A percentile compares a stretch with the other conserved stretches of the same genome.
These are phyloP conservation scores for bread wheat (Triticum aestivum) DNA, from an alignment of 176 grass and related monocot genomes.

Conservation along the genomic window DNA sequence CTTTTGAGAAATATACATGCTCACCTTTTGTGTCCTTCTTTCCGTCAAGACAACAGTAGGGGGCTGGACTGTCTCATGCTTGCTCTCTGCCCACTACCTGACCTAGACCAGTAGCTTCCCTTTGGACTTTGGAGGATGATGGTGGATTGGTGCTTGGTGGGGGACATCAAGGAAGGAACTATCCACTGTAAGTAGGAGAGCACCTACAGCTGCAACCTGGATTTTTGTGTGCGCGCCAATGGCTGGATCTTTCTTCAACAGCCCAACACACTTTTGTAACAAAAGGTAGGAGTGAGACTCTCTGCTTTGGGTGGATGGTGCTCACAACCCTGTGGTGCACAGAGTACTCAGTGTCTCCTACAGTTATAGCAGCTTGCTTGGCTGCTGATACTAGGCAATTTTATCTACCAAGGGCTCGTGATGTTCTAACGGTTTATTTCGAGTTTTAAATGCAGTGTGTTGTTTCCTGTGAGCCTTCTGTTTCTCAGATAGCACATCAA, in stretches of 20 bases:
- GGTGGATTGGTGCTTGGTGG: conserved; percentile 27
- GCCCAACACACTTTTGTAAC: background rate
- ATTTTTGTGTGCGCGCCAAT: background rate
- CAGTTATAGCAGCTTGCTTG: background rate
- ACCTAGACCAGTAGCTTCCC: conserved; percentile 3
- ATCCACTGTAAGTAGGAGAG: background rate
- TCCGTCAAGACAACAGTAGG: background rate
- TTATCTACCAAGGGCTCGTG: background rate
- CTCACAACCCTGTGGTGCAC: background rate
- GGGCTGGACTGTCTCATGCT: background rate
- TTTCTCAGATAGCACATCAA: background rate
- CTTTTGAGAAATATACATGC: conserved; percentile 6
- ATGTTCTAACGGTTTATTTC: background rate
- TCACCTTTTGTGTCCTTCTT: background rate
- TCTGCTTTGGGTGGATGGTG: background rate
- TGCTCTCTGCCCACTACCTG: background rate
- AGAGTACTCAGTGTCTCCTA: background rate
- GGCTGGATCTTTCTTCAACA: background rate
- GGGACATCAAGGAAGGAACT: conserved; percentile 6
- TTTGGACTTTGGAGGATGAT: conserved; percentile 34
- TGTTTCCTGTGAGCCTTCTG: background rate
- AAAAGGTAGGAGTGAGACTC: background rate
- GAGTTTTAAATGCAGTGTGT: background rate
- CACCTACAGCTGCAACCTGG: background rate
- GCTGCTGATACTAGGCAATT: background rate